Conservation (phyloP, 495 filamentous ascomycete genomes). For the Geopyxis carbonaria region DNA sequence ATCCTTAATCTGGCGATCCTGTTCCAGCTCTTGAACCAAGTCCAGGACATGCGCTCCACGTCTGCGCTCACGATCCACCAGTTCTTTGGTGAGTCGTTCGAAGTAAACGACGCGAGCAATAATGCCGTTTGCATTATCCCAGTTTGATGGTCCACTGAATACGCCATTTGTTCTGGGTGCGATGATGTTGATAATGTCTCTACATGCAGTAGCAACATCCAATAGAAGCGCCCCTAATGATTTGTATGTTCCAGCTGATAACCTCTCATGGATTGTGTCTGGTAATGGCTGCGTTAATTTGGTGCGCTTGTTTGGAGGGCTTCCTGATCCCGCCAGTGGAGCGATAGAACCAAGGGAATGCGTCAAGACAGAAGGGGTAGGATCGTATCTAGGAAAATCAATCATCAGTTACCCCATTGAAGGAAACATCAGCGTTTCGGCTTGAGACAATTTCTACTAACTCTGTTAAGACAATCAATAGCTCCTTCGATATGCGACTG, state of each 20-base stretch:
- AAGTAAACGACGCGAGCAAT: slow-evolving; percentile 18
- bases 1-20: slow-evolving; percentile 3
- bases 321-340: slow-evolving; percentile 2
- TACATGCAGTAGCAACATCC: slow-evolving; percentile 17
- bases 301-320: slow-evolving; percentile 18
- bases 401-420: slow-evolving; percentile 1
- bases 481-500: slow-evolving; percentile 12
- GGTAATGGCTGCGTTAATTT: slow-evolving; percentile 16
- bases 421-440: not conserved
- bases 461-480: slow-evolving; percentile 21
- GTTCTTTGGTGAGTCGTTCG: slow-evolving; percentile 14
- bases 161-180: not conserved
- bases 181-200: slow-evolving; percentile 6
- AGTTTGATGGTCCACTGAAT: slow-evolving; percentile 2
- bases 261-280: slow-evolving; percentile 15
- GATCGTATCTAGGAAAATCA: slow-evolving; percentile 14
- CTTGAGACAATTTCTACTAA: slow-evolving; percentile 8
- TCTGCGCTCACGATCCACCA: slow-evolving; percentile 16
- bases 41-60: slow-evolving; percentile 17
- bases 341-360: slow-evolving; percentile 8
- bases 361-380: slow-evolving; percentile 15
- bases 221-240: slow-evolving; percentile 12
- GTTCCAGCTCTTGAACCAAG: slow-evolving; percentile 14
- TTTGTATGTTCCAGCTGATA: slow-evolving; percentile 11
- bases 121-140: not conserved